Evolutionary conservation across 805 yeast genomes (phyloP), one percentile per base, ranked within the genome.

Genomic region (Teunomyces panamensis): DNA sequence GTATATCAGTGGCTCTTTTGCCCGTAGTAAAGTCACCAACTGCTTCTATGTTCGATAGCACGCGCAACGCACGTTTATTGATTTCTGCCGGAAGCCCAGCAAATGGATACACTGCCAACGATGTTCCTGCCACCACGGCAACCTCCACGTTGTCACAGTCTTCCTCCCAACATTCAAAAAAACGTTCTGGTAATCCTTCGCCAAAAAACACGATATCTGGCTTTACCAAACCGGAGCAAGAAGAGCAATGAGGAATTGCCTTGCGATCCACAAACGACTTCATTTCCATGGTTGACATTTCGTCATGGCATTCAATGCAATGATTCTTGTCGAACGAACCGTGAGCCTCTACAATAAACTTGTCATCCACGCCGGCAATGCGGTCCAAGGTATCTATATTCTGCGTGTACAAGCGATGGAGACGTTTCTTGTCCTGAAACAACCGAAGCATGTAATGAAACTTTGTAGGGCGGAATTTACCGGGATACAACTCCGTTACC

Each of bases 141-240:
- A 91, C 62, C 55, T 85, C 89, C 24, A 83, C 73, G 1, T 74
- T 71, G 2, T 71, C 77, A 9, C 59, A 60, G 49, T 79, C 80
- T 16, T 71, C 69, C 3, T 85, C 92, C 87, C 94, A 84, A 9
- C 65, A 56, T 2, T 80, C 79, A 64, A 87, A 91, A 58, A 90
- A 88, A 47, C 71, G 68, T 1, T 56, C 57, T 0, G 98, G 98
- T 26, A 92, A 72, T 2, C 84, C 78, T 63, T 92, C 99, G 3
- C 98, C 98, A 68, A 90, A 94, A 59, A 92, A 92, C 1, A 90
- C 96, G 55, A 92, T 94, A 58, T 88, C 92, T 0, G 98, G 99
- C 60, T 92, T 92, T 26, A 94, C 88, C 28, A 81, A 76, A 0
- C 96, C 96, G 3, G 69, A 62, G 58, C 98, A 92, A 13, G 70